Evolutionary conservation across 176 grass and related monocot species (phyloP).

Genomic region (Musa troglodytarum): DNA sequence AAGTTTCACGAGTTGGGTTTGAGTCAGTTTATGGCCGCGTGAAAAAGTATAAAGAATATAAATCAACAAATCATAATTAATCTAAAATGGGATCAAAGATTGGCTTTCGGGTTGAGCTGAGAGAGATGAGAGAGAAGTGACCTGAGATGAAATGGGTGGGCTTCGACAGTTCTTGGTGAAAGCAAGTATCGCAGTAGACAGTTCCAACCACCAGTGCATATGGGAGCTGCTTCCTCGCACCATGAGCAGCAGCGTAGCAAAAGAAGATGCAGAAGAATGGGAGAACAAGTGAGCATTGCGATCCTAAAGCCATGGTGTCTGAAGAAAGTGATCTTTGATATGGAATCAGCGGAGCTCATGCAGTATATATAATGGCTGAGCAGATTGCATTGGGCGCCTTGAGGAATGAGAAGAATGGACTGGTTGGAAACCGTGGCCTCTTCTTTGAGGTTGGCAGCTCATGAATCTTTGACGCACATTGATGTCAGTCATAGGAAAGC

Average conservation of each 20-base stretch:
- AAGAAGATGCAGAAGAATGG: not conserved
- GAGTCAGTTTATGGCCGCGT: too few relatives aligned
- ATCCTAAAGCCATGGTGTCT: not conserved
- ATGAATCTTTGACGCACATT: not conserved
- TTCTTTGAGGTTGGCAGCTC: not conserved
- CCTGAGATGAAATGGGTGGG: conserved; percentile 29
- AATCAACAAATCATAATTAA: too few relatives aligned
- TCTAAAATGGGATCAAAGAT: too few relatives aligned
- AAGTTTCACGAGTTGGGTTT: too few relatives aligned
- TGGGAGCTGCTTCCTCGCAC: not conserved
- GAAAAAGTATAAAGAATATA: too few relatives aligned
- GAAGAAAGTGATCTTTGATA: not conserved
- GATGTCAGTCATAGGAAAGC: not conserved
- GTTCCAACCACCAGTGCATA: conserved; percentile 21
- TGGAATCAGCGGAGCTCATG: not conserved
- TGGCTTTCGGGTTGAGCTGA: not conserved
- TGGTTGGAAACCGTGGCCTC: not conserved
- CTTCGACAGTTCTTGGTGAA: conserved; percentile 12
- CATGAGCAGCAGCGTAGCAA: not conserved
- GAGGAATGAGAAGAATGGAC: not conserved
- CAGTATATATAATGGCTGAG: not conserved
- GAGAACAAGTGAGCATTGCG: not conserved
- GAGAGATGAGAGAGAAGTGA: not conserved
- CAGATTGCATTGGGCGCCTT: too few relatives aligned
- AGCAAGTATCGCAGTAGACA: conserved; percentile 34